Conservation (phyloP, 2,329 filamentous ascomycete species). For the Nannizzia gypsea region DNA sequence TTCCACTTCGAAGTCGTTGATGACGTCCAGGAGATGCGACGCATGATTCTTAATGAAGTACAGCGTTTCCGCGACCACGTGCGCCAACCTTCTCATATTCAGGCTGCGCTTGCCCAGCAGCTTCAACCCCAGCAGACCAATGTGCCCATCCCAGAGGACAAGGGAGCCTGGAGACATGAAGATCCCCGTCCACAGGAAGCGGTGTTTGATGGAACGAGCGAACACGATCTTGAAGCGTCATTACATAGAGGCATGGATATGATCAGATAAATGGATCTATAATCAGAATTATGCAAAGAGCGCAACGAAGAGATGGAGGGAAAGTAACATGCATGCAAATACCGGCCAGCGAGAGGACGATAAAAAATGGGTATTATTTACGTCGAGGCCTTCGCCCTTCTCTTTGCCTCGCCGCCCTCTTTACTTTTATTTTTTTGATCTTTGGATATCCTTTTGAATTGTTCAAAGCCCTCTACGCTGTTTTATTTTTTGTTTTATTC, state of each 20-base stretch:
- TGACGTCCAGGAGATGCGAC: conserved; percentile 86
- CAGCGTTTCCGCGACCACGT: conserved; percentile 62
- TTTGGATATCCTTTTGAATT: conserved; percentile 1
- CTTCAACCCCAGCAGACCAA: conserved; percentile 36
- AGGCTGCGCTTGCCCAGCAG: conserved; percentile 25
- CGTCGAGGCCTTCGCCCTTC: not conserved
- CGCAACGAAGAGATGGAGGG: too few species aligned
- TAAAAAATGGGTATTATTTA: not conserved
- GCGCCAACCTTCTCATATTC: conserved; percentile 38
- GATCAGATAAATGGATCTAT: conserved; percentile 12
- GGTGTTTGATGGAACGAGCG: conserved; percentile 29
- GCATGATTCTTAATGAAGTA: conserved; percentile 96
- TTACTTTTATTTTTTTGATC: not conserved
- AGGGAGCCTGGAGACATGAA: conserved; percentile 46
- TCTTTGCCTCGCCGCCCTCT: not conserved
- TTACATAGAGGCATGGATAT: conserved; percentile 49
- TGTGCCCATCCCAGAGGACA: conserved; percentile 52
- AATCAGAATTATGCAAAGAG: not conserved
- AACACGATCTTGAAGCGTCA: conserved; percentile 39
- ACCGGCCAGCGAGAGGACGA: not conserved
- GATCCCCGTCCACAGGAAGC: conserved; percentile 52
- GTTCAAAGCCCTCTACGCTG: not conserved
- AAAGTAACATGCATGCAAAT: too few species aligned
- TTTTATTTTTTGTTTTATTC: not conserved
- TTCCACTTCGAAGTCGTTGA: conserved; percentile 98